Evolutionary conservation across 2,329 filamentous ascomycete genomes (phyloP), one percentile per base, ranked within the genome.

Genomic region (Penicillium hesseltinei): DNA sequence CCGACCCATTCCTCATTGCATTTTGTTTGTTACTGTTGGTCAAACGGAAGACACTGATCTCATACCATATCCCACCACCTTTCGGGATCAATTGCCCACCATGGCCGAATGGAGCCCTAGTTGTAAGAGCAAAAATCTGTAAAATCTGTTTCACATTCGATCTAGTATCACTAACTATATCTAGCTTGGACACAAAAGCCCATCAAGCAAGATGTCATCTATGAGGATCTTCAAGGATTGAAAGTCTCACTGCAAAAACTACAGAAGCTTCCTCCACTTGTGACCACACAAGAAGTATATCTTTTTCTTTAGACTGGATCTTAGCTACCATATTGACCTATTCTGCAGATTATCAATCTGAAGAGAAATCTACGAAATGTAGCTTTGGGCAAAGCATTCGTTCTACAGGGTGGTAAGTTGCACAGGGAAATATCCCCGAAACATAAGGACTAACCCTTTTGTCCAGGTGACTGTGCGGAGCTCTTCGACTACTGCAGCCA

Each of bases 401-500:
- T 99, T 10, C 85, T 99, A 4, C 94, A 99, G 78, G 94, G 94
- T 59, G 94, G 93, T 77, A 66, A 49, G 67, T 64, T 19, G 11
- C 21, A 39, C 51, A 51, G 23, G n/a, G 42, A 17, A 40, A n/a
- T 27, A 29, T 39, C 11, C 23, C 57, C 61, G 23, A 21, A 23
- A 21, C 17, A 15, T 21, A 15, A 11, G 53, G 21, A 19, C 48
- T 56, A 33, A 56, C 49, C 31, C 39, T 38, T 42, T 13, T 9
- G 17, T 38, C 15, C 38, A 77, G 75, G 77, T 46, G 94, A 99
- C 77, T 99, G 94, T 71, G 94, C 94, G 17, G 94, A 99, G 79
- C 84, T 97, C 10, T 99, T 99, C 70, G 91, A 94, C 75, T 99
- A 99, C 80, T 99, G 94, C 76, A 88, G 90, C 67, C 88, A 92